Evolutionary conservation across 225 moss, liverwort and hornwort species (phyloP).

Genomic region (Ulota crispa): DNA sequence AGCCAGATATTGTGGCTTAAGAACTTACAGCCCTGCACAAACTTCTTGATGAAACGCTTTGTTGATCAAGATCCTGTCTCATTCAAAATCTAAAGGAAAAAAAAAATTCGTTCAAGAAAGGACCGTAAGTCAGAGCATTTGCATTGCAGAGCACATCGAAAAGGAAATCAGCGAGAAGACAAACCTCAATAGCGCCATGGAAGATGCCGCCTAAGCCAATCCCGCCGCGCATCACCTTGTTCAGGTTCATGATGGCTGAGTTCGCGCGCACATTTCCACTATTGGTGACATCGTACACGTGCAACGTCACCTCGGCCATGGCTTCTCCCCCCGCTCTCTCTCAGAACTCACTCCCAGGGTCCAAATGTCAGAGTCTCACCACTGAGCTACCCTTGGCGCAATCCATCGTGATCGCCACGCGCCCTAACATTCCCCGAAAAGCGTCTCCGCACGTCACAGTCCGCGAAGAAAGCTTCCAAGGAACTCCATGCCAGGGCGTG

Average conservation of each 20-base stretch:
- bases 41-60: neutral
- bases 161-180: constrained; percentile 13
- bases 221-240: constrained; percentile 94
- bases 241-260: constrained; percentile 82
- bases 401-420: constrained; percentile 16
- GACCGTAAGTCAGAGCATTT: neutral
- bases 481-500: neutral
- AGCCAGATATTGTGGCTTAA: neutral
- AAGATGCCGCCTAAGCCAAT: constrained; percentile 97
- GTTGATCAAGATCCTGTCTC: neutral
- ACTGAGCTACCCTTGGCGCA: neutral
- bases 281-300: constrained; percentile 98
- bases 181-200: constrained; percentile 97
- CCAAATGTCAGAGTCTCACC: constrained; percentile 11
- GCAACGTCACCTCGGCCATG: constrained; percentile 79
- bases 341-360: neutral
- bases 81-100: neutral
- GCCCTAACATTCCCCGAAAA: neutral
- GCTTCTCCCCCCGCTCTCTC: neutral
- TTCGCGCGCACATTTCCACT: constrained; percentile 88
- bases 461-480: neutral
- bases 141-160: constrained; percentile 1
- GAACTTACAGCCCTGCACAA: neutral
- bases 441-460: neutral
- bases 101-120: neutral